A percentile compares a stretch with the other conserved stretches of the same genome.
These are phyloP conservation scores for Teratosphaeria nubilosa DNA, from an alignment of 2,329 filamentous ascomycete genomes.

Conservation along the genomic window DNA sequence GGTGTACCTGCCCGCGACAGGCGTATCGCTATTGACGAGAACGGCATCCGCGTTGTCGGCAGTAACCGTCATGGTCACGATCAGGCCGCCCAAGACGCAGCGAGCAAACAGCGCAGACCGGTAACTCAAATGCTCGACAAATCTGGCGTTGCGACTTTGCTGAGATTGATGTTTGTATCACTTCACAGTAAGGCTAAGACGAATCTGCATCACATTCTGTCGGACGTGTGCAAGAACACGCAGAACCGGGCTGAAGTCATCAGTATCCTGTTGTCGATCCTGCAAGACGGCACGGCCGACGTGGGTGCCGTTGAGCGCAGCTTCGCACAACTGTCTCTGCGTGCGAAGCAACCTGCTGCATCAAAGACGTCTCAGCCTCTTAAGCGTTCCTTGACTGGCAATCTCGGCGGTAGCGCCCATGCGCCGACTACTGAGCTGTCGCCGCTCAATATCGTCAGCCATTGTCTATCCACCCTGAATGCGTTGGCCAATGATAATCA, in stretches of 20 bases:
- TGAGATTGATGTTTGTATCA: constrained; percentile 96
- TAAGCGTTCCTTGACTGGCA: constrained; percentile 63
- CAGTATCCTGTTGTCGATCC: constrained; percentile 80
- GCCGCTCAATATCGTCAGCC: constrained; percentile 88
- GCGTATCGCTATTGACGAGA: constrained; percentile 1
- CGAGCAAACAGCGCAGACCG: constrained; percentile 54
- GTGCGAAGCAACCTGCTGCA: constrained; percentile 58
- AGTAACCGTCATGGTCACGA: constrained; percentile 21
- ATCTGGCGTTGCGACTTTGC: constrained; percentile 83
- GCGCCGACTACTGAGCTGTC: constrained; percentile 67
- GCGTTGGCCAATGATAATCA: constrained; percentile 76
- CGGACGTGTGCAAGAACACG: constrained; percentile 90
- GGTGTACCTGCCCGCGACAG: not conserved
- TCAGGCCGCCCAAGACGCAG: constrained; percentile 21
- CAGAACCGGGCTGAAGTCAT: constrained; percentile 91
- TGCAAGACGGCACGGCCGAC: constrained; percentile 91
- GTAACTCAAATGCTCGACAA: constrained; percentile 97
- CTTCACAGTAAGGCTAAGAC: constrained; percentile 78
- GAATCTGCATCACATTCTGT: constrained; percentile 76
- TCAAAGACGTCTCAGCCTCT: constrained; percentile 72
- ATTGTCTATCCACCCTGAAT: constrained; percentile 77
- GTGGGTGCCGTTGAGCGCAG: constrained; percentile 89
- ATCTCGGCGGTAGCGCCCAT: constrained; percentile 24
- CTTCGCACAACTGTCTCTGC: constrained; percentile 84
- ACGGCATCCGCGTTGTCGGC: constrained; percentile 7